Percentiles rank a stretch among this genome's conserved stretches.
phyloP scores from a whole-genome alignment of 805 yeast genomes.

The Saccharomycopsis schoenii region DNA sequence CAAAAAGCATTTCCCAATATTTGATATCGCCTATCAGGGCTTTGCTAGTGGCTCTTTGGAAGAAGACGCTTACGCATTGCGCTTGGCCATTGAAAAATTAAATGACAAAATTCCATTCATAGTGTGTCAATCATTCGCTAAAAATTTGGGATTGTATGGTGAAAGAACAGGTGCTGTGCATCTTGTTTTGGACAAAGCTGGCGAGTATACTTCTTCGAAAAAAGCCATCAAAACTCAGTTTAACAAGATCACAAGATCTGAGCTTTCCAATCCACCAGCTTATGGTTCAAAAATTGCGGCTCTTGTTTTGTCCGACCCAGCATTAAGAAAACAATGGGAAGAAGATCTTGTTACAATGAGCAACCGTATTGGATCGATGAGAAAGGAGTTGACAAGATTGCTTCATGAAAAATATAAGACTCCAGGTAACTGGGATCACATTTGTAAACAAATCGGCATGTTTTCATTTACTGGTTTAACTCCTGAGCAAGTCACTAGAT shows the following conservation, averaged over 20 bases:
- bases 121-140: constrained; percentile 89
- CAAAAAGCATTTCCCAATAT: constrained; percentile 62
- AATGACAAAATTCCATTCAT: constrained; percentile 18
- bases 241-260: constrained; percentile 74
- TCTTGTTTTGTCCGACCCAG: constrained; percentile 52
- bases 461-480: constrained; percentile 83
- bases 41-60: constrained; percentile 79
- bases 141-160: constrained; percentile 92
- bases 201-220: constrained; percentile 7
- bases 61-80: constrained; percentile 53
- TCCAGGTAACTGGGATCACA: constrained; percentile 73
- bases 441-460: constrained; percentile 90
- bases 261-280: constrained; percentile 89
- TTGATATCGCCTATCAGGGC: constrained; percentile 95
- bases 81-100: constrained; percentile 34
- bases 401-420: constrained; percentile 42
- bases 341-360: constrained; percentile 72
- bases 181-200: constrained; percentile 13
- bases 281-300: constrained; percentile 89
- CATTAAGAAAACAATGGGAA: constrained; percentile 66
- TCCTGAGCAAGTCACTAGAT: constrained; percentile 56
- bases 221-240: constrained; percentile 63
- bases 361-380: constrained; percentile 64
- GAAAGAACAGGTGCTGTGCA: constrained; percentile 75
- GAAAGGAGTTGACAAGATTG: constrained; percentile 51